Base-by-base conservation (phyloP, 1,284 basidiomycete genomes). In the Garcileccinum viscosum region DNA sequence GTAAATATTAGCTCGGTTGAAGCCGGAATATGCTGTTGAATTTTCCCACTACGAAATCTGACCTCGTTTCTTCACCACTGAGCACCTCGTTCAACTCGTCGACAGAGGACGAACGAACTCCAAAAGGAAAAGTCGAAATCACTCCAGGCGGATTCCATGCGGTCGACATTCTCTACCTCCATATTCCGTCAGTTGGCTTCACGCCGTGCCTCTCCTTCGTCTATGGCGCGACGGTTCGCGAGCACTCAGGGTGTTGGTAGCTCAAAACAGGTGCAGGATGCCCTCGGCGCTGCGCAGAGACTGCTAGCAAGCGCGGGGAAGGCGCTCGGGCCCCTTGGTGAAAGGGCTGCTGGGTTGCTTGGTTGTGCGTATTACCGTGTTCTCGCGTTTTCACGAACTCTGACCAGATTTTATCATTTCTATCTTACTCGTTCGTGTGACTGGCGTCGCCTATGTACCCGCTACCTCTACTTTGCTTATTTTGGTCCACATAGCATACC, bases 261-360 rank as follows among this genome's bases (percentile, higher is more conserved):
- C 14, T 88, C 90, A 79, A 88, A 92, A 82, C 91, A 91, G 79
- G 90, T 90, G 8, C 87, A 92, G 81, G 90, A 93, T 70, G 85
- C 86, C 40, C 80, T 92, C 70, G 83, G 85, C 56, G 81, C 82
- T 65, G 90, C 87, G 15, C 89, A 91, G 77, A 87, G 89, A 77
- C 83, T 87, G 17, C 85, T 86, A 72, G 86, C 86, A 71, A 80
- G 80, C 63, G 84, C 87, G 3, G 87, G 88, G 75, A 88, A 86
- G 80, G 75, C 85, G 44, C 79, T 90, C 32, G 89, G 89, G 7
- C 89, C 89, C 60, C 80, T 88, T 32, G 90, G 90, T 44, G 86
- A 91, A 77, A 87, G 83, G 68, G 82, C 87, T 66, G 89, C 87
- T 3, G 84, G 84, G 47, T 71, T 91, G 74, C 85, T 94, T 37